Base-by-base conservation (phyloP, 345 rosid genomes). In the Citrus maxima region DNA sequence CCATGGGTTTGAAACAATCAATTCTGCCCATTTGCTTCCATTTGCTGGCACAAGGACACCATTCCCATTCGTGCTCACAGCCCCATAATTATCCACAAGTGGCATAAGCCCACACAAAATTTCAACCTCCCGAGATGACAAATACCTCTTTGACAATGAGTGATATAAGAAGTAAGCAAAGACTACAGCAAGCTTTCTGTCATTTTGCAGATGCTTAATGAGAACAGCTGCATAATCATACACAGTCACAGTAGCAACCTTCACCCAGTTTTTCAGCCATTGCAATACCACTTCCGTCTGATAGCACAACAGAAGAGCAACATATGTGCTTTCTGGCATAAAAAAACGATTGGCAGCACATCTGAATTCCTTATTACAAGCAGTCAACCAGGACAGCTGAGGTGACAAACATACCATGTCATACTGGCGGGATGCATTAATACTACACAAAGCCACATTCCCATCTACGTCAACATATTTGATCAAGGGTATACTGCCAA, bases 41-140 rank as follows among this genome's bases (percentile, higher is more conserved):
- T 79, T 86, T 65, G 90, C 95, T 6, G 97, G 93, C 35, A 92
- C 91, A 75, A 93, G 93, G 83, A 89, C 84, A 0, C 83, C 89
- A 1, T 8, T 40, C 35, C 83, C 61, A 4, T 0, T 49, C 2
- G 54, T 84, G 49, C 22, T 80, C 27, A 87, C 85, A 67, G 9
- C 0, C 1, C 94, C 88, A 67, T 86, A 87, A 71, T 78, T 88
- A 77, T 93, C 92, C 10, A 93, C 79, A 22, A 93, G 86, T 18
- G 93, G 97, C 88, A 90, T 81, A 12, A 10, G 49, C 12, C 66
- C 19, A 72, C 93, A 87, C 60, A 88, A 77, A 28, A 10, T 0
- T 13, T 2, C 7, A 55, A 89, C 87, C 19, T 86, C 81, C 0
- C 4, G 42, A 6, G 2, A 38, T 4, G 91, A 74, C 49, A 91